Percentiles rank a stretch among this genome's conserved stretches.
Evolutionary conservation across 371 early-diverging fungal species (phyloP).

Genomic region (Mortierella sp.): DNA sequence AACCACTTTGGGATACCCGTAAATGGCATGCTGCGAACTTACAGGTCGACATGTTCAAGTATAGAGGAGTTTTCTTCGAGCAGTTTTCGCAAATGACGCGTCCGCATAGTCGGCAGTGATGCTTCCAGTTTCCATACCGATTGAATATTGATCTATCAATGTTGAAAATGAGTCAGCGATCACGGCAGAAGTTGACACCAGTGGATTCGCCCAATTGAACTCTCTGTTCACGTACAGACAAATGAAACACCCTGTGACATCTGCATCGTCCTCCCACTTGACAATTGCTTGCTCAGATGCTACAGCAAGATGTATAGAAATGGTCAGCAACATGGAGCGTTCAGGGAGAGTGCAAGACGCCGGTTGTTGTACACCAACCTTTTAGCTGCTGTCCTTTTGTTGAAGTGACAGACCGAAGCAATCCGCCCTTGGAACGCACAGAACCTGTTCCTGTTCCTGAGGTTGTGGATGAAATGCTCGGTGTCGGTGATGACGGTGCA

Average conservation of each 20-base stretch:
- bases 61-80: slow-evolving; percentile 68
- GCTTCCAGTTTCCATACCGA: slow-evolving; percentile 68
- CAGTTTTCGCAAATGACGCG: slow-evolving; percentile 79
- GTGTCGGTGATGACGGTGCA: slow-evolving; percentile 9
- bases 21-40: slow-evolving; percentile 15
- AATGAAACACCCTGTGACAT: slow-evolving; percentile 62
- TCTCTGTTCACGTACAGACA: slow-evolving; percentile 64
- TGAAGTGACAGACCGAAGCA: slow-evolving; percentile 45
- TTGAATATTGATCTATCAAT: slow-evolving; percentile 14
- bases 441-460: slow-evolving; percentile 36
- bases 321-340: no score
- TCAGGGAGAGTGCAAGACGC: no score
- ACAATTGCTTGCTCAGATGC: slow-evolving; percentile 72
- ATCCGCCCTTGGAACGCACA: slow-evolving; percentile 50
- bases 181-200: no score
- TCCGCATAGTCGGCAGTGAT: slow-evolving; percentile 87
- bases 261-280: slow-evolving; percentile 72
- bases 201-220: no score
- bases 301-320: slow-evolving; percentile 23
- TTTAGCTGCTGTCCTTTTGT: slow-evolving; percentile 38
- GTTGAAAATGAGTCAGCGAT: no score
- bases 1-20: background rate
- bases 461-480: slow-evolving; percentile 10
- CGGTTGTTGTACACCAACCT: slow-evolving; percentile 22
- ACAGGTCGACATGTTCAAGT: slow-evolving; percentile 66